Percentiles rank a stretch among this genome's conserved stretches.
Conservation (phyloP, 495 filamentous ascomycete species). For the Glarea lozoyensis region DNA sequence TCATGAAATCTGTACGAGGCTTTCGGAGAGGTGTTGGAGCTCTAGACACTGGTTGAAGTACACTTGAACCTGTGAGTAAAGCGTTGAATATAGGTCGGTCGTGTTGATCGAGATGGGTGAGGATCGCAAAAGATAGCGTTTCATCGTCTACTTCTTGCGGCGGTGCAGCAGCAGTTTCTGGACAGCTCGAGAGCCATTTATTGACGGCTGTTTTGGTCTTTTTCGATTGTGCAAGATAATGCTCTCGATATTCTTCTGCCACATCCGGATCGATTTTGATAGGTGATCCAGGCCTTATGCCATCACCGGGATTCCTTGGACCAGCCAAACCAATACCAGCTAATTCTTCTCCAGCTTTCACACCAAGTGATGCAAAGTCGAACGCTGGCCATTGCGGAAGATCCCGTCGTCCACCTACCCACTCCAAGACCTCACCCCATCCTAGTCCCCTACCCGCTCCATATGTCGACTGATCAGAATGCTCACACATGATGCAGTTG, state of each 20-base stretch:
- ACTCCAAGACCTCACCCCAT: conserved; percentile 94
- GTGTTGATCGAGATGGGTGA: conserved; percentile 73
- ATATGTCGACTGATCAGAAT: conserved; percentile 40
- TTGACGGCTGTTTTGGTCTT: conserved; percentile 80
- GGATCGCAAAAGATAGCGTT: conserved; percentile 83
- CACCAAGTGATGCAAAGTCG: conserved; percentile 56
- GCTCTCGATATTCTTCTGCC: conserved; percentile 79
- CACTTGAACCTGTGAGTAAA: conserved; percentile 58
- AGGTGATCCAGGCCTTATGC: conserved; percentile 44
- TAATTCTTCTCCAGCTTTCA: conserved; percentile 37
- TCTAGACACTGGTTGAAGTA: conserved; percentile 42
- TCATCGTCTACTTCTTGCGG: conserved; percentile 87
- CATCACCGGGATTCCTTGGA: conserved; percentile 22
- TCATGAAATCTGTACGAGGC: conserved; percentile 55
- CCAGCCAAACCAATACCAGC: conserved; percentile 24
- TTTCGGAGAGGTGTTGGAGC: conserved; percentile 49
- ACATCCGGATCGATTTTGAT: conserved; percentile 88
- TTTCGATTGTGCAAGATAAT: conserved; percentile 79
- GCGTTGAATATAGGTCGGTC: conserved; percentile 70
- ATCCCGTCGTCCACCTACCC: conserved; percentile 77
- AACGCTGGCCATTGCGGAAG: conserved; percentile 86
- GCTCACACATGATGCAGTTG: conserved; percentile 67
- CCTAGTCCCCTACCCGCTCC: conserved; percentile 64
- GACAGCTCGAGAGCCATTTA: conserved; percentile 73
- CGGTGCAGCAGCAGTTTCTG: conserved; percentile 57